Percentiles rank a stretch among this genome's conserved stretches.
Evolutionary conservation across 805 yeast genomes (phyloP).

Genomic region (Kodamaea jinghongensis): DNA sequence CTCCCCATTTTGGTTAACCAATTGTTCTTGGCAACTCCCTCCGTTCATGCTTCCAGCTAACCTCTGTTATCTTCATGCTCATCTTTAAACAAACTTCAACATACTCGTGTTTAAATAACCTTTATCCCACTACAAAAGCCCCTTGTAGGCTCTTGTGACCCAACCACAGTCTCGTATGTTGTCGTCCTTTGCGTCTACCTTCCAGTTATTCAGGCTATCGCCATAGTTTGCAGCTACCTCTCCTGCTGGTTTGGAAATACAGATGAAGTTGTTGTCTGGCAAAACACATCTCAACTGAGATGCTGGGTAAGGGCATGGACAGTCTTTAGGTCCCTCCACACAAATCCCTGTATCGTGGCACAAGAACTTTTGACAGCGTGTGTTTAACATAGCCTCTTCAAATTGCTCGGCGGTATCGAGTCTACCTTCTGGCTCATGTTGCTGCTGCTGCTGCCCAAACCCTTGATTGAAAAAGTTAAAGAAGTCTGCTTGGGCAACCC

Average conservation of each 20-base stretch:
- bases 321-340: conserved; percentile 63
- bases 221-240: conserved; percentile 29
- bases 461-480: conserved; percentile 31
- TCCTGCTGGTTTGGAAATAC: conserved; percentile 79
- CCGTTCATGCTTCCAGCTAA: no score
- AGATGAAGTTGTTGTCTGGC: conserved; percentile 68
- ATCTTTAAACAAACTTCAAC: no score
- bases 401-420: conserved; percentile 32
- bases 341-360: conserved; percentile 85
- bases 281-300: conserved; percentile 78
- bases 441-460: conserved; percentile 18
- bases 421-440: conserved; percentile 22
- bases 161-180: conserved; percentile 75
- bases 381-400: conserved; percentile 37
- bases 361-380: conserved; percentile 60
- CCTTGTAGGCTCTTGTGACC: conserved; percentile 72
- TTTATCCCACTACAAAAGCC: no score
- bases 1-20: no score
- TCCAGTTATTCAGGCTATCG: conserved; percentile 44
- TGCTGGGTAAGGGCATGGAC: conserved; percentile 90
- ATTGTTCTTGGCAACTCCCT: no score
- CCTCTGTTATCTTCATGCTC: no score
- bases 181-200: conserved; percentile 50
- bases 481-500: conserved; percentile 25
- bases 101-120: no score